These are phyloP conservation scores for Candolleomyces eurysporus DNA, from an alignment of 768 basidiomycete genomes.

Conservation along the genomic window DNA sequence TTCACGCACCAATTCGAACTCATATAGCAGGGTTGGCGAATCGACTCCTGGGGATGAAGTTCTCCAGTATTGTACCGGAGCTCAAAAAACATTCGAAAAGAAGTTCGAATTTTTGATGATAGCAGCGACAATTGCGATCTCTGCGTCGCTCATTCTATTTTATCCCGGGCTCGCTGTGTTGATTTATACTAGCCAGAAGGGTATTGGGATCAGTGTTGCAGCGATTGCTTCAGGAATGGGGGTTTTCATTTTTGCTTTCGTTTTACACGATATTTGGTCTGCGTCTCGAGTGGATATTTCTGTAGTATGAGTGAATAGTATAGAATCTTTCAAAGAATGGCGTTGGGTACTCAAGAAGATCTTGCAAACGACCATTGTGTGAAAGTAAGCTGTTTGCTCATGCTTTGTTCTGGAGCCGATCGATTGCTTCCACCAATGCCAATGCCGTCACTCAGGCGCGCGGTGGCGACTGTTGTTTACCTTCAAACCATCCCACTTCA, in stretches of 20 bases:
- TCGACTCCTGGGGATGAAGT: background rate
- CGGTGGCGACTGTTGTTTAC: too few species aligned
- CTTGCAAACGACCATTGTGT: too few species aligned
- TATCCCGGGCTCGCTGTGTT: slow-evolving; percentile 2
- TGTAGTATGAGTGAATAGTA: background rate
- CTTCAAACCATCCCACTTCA: too few species aligned
- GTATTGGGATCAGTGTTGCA: background rate
- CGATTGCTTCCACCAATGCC: too few species aligned
- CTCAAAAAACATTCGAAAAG: background rate
- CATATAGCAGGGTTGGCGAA: background rate
- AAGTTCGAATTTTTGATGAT: slow-evolving; percentile 1
- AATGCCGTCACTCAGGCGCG: too few species aligned
- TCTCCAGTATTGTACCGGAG: background rate
- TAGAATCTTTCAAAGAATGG: too few species aligned
- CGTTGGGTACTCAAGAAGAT: too few species aligned
- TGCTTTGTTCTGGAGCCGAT: too few species aligned
- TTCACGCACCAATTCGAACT: too few species aligned
- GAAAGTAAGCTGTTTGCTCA: too few species aligned
- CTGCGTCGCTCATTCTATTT: background rate
- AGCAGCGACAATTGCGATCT: background rate
- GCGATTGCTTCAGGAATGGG: background rate
- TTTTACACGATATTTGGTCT: background rate
- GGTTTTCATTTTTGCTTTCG: background rate
- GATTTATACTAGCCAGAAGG: background rate
- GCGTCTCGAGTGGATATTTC: background rate